Percentiles rank a stretch among this genome's conserved stretches.
These are phyloP conservation scores for Candida argentea DNA, from an alignment of 805 yeast species.

Conservation along the genomic window DNA sequence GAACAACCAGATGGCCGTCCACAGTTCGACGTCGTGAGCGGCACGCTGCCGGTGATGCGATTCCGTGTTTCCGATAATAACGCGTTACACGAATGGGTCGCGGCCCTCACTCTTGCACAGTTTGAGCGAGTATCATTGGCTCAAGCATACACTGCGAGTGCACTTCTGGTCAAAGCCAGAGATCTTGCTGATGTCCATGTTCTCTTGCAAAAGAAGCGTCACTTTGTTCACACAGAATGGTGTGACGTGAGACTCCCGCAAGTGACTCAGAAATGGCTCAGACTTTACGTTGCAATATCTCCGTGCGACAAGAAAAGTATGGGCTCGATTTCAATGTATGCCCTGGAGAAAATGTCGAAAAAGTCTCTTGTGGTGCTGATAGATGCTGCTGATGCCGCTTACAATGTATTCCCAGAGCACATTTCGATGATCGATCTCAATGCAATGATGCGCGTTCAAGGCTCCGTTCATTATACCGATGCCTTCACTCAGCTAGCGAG, in stretches of 20 bases:
- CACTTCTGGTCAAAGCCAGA: conserved; percentile 48
- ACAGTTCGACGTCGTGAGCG: too few species aligned
- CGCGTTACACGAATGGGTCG: conserved; percentile 29
- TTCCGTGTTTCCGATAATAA: too few species aligned
- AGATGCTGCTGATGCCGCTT: conserved; percentile 32
- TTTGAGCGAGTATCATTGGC: conserved; percentile 48
- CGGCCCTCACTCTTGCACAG: conserved; percentile 43
- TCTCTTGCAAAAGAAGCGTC: conserved; percentile 38
- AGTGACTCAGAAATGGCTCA: conserved; percentile 48
- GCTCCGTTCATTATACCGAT: conserved; percentile 42
- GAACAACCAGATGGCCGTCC: too few species aligned
- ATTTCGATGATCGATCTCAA: conserved; percentile 48
- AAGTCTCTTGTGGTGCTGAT: conserved; percentile 44
- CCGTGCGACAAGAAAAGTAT: conserved; percentile 36
- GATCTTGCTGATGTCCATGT: conserved; percentile 49
- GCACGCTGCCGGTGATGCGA: too few species aligned
- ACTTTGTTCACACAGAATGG: conserved; percentile 47
- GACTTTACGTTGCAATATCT: conserved; percentile 39
- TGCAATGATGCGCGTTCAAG: conserved; percentile 45
- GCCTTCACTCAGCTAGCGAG: conserved; percentile 22
- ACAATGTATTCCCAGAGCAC: conserved; percentile 51
- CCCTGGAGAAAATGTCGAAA: conserved; percentile 37
- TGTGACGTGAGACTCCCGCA: conserved; percentile 52
- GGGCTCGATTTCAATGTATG: conserved; percentile 47
- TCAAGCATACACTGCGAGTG: conserved; percentile 57